phyloP scores from a whole-genome alignment of 73 alveolate genomes.

The Paramecium primaurelia region DNA sequence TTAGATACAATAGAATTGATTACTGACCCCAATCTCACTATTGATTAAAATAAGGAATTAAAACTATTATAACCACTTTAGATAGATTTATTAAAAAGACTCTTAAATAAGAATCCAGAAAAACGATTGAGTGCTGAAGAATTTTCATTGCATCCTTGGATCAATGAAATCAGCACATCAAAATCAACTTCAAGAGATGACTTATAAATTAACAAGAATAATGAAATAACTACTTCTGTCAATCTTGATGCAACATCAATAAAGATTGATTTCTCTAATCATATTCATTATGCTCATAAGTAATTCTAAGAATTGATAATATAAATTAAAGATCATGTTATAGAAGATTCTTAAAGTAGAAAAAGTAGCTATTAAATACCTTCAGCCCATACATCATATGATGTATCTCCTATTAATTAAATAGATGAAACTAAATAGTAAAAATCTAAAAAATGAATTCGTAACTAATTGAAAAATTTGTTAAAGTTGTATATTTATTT shows the following conservation, averaged over 20 bases:
- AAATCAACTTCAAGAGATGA: not conserved
- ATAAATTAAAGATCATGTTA: not conserved
- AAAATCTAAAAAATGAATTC: not conserved
- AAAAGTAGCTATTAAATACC: not conserved
- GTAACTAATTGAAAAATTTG: not conserved
- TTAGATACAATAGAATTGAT: slow-evolving; percentile 41
- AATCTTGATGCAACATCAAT: not conserved
- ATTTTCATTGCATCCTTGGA: slow-evolving; percentile 9
- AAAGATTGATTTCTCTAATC: not conserved
- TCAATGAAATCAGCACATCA: not conserved
- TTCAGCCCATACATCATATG: slow-evolving; percentile 10
- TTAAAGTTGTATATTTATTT: not conserved
- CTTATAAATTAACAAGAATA: not conserved
- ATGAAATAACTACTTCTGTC: not conserved
- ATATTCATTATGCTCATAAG: not conserved
- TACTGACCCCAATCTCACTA: not conserved
- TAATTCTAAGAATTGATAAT: not conserved
- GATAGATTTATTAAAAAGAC: not conserved
- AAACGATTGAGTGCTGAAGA: slow-evolving; percentile 24
- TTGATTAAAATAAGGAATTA: not conserved
- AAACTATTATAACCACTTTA: not conserved
- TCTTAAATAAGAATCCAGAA: slow-evolving; percentile 12
- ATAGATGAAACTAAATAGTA: not conserved
- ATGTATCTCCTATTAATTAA: not conserved
- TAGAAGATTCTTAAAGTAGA: not conserved